Evolutionary conservation across 1,139 yeast genomes (phyloP).

Genomic region (Yamadazyma triangularis): DNA sequence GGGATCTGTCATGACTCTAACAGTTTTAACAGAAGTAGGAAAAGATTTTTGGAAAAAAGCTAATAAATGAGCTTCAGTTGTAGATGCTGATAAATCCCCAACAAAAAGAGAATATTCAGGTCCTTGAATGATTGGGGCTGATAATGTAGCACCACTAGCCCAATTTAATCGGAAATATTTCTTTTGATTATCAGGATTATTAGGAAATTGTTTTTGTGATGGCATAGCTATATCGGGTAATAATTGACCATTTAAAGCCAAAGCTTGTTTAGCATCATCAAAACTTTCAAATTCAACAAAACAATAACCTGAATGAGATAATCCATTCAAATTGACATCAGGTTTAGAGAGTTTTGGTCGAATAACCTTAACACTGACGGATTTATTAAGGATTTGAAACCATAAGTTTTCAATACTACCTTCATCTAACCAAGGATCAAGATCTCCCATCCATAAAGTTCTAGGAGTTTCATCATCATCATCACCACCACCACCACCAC

Average conservation of each 20-base stretch:
- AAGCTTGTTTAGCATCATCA: slow-evolving; percentile 63
- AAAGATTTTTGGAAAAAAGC: slow-evolving; percentile 63
- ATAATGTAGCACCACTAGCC: slow-evolving; percentile 64
- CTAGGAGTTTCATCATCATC: slow-evolving; percentile 35
- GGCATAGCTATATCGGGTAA: slow-evolving; percentile 56
- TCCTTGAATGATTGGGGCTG: slow-evolving; percentile 47
- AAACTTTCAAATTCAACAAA: slow-evolving; percentile 62
- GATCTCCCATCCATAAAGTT: slow-evolving; percentile 76
- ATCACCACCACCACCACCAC: background rate
- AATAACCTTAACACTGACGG: slow-evolving; percentile 49
- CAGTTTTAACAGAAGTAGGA: slow-evolving; percentile 59
- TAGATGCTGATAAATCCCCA: slow-evolving; percentile 73
- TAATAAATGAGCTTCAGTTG: slow-evolving; percentile 64
- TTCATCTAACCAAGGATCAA: slow-evolving; percentile 73
- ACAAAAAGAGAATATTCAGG: slow-evolving; percentile 66
- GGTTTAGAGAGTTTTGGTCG: slow-evolving; percentile 35
- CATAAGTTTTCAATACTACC: slow-evolving; percentile 54
- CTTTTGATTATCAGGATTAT: slow-evolving; percentile 51
- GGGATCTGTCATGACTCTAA: slow-evolving; percentile 74
- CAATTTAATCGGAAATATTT: slow-evolving; percentile 65
- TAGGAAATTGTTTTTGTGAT: slow-evolving; percentile 37
- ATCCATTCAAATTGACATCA: slow-evolving; percentile 23
- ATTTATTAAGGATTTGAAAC: slow-evolving; percentile 43
- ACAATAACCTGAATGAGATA: slow-evolving; percentile 67
- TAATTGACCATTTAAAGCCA: slow-evolving; percentile 59